These are phyloP conservation scores for Kwoniella sp. DNA, from an alignment of 768 basidiomycete species.

Conservation along the genomic window DNA sequence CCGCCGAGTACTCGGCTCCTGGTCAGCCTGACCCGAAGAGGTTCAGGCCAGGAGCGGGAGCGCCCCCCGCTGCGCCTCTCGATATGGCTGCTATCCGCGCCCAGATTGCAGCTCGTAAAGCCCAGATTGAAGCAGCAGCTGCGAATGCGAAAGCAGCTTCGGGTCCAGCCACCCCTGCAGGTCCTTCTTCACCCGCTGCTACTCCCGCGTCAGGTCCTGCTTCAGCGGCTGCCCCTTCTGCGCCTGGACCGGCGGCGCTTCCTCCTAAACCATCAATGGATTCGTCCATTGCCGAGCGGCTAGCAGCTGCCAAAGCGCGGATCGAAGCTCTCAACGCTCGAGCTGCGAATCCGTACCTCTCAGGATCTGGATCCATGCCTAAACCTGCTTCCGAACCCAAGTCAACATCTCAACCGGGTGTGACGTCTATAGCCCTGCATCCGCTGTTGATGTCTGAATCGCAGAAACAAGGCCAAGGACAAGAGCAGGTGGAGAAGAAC, in stretches of 20 bases:
- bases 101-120: constrained; percentile 51
- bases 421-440: constrained; percentile 42
- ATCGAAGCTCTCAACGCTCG: constrained; percentile 81
- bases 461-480: constrained; percentile 13
- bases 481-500: constrained; percentile 37
- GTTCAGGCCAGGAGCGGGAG: constrained; percentile 20
- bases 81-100: constrained; percentile 55
- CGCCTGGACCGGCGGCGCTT: constrained; percentile 60
- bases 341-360: constrained; percentile 80
- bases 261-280: constrained; percentile 45
- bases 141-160: constrained; percentile 11
- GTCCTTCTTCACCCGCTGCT: constrained; percentile 40
- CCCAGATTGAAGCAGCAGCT: constrained; percentile 37
- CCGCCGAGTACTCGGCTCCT: constrained; percentile 35
- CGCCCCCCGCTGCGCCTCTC: constrained; percentile 15
- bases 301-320: constrained; percentile 82
- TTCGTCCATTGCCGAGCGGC: constrained; percentile 59
- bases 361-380: constrained; percentile 36
- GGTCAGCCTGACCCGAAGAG: constrained; percentile 45
- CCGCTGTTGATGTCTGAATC: constrained; percentile 40
- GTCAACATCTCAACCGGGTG: constrained; percentile 9
- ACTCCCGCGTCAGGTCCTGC: constrained; percentile 49
- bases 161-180: constrained; percentile 16
- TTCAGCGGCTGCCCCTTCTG: constrained; percentile 58
- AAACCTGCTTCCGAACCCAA: constrained; percentile 16